Conservation (phyloP, 768 basidiomycete species). For the Lentinula raphanica region DNA sequence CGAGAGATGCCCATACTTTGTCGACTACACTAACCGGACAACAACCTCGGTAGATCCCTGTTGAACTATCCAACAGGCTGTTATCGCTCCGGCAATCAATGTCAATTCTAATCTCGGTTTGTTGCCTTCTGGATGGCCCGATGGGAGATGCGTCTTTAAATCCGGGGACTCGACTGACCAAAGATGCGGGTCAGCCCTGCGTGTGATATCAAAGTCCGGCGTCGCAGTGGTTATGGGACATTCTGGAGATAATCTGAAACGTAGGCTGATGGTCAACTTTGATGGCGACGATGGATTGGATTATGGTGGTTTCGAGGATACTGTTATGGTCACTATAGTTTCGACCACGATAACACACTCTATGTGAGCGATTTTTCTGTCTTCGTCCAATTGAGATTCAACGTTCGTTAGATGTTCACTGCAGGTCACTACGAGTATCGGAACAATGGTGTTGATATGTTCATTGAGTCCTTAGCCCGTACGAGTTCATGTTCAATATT, state of each 20-base stretch:
- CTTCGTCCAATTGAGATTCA: neutral
- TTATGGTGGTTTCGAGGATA: constrained; percentile 85
- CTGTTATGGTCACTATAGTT: constrained; percentile 97
- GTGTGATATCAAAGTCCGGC: constrained; percentile 80
- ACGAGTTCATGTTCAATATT: constrained; percentile 17
- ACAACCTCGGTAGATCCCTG: constrained; percentile 93
- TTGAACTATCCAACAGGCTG: constrained; percentile 41
- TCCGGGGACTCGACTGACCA: constrained; percentile 85
- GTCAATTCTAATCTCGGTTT: constrained; percentile 65
- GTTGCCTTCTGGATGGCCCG: constrained; percentile 80
- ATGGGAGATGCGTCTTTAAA: constrained; percentile 97
- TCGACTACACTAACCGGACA: constrained; percentile 77
- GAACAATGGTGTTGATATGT: constrained; percentile 99
- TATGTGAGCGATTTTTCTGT: constrained; percentile 49
- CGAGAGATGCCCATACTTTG: constrained; percentile 71
- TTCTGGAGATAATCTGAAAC: constrained; percentile 65
- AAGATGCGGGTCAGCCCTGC: constrained; percentile 73
- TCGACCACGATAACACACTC: constrained; percentile 88
- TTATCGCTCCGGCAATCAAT: constrained; percentile 41
- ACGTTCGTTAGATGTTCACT: constrained; percentile 75
- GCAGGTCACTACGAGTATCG: constrained; percentile 99
- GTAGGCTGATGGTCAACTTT: constrained; percentile 67
- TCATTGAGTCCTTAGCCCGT: constrained; percentile 95
- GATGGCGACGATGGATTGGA: constrained; percentile 79
- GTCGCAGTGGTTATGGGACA: constrained; percentile 77